These are phyloP conservation scores for Sugiyamaella americana DNA, from an alignment of 805 yeast genomes.

Conservation along the genomic window DNA sequence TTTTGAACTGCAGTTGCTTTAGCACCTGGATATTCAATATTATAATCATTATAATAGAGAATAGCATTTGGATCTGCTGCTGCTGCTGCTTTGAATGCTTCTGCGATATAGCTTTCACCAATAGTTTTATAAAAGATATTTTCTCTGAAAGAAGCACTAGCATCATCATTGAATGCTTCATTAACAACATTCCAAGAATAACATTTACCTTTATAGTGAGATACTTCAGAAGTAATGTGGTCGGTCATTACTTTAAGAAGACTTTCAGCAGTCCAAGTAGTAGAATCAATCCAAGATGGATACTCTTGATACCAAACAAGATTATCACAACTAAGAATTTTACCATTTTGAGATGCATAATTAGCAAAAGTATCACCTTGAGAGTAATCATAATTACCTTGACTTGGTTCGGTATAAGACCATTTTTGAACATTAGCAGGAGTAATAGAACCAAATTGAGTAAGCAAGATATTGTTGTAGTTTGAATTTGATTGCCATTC, in stretches of 20 bases:
- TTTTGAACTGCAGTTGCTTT: conserved; percentile 6
- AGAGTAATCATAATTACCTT: conserved; percentile 2
- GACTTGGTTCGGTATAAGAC: conserved; percentile 8
- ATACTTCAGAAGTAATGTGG: conserved; percentile 3
- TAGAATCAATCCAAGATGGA: conserved; percentile 5
- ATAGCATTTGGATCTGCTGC: conserved; percentile 6
- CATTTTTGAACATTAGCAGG: conserved; percentile 8
- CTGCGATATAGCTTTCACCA: conserved; percentile 7
- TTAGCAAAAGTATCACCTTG: conserved; percentile 4
- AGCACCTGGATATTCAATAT: conserved; percentile 8
- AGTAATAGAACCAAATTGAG: conserved; percentile 5
- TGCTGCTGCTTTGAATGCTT: conserved; percentile 4
- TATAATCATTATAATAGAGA: conserved; percentile 6
- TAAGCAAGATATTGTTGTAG: conserved; percentile 3
- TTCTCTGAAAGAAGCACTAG: conserved; percentile 8
- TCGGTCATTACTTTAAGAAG: conserved; percentile 2
- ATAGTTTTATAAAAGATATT: conserved; percentile 2
- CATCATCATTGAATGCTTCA: conserved; percentile 8
- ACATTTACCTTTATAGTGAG: conserved; percentile 2
- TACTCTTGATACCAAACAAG: conserved; percentile 10
- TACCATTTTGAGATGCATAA: conserved; percentile 6
- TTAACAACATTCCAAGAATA: conserved; percentile 6
- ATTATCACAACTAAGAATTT: conserved; percentile 5
- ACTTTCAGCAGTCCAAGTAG: conserved; percentile 1
- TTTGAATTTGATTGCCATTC: not conserved